Base-by-base conservation (phyloP, 2,329 filamentous ascomycete genomes). In the Zopfia rhizophila region DNA sequence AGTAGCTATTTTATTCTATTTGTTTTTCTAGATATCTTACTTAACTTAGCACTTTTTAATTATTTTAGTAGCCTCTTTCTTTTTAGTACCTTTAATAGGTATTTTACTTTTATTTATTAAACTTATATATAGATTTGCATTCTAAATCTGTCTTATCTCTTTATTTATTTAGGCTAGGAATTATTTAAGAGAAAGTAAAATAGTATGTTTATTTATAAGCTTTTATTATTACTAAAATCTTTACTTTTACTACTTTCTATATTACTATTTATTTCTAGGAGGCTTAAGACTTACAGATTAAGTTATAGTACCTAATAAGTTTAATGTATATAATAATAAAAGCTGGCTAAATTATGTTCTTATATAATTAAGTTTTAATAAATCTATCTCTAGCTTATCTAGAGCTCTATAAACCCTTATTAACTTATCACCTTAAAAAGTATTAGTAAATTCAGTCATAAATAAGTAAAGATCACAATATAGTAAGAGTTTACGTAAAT, bases 11-110 rank as follows among this genome's bases (percentile, higher is more conserved):
- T 35, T 8, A 8, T 35, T 21, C 31, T 19, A 35, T 19, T 35
- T 35, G 31, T 35, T 13, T 10, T 13, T 35, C 31, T 19, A 35
- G 11, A 35, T 35, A 19, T 19, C 31, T 19, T 35, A 19, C 31
- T 35, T 19, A 5, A 7, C 31, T 19, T 19, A 35, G 17, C 31
- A 19, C 31, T 17, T 21, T 19, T 13, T 35, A 19, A 35, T 19
- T 10, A 19, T 21, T 11, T 35, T 19, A 19, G n/a, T n/a, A n/a
- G n/a, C n/a, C n/a, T n/a, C n/a, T n/a, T n/a, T n/a, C n/a, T n/a
- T n/a, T n/a, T n/a, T n/a, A n/a, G n/a, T n/a, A n/a, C n/a, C n/a
- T n/a, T n/a, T n/a, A n/a, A n/a, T n/a, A n/a, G n/a, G n/a, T n/a
- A n/a, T n/a, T n/a, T n/a, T n/a, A n/a, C n/a, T n/a, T n/a, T n/a